phyloP scores from a whole-genome alignment of 1,139 yeast genomes.

The Pichiaceae sp. region DNA sequence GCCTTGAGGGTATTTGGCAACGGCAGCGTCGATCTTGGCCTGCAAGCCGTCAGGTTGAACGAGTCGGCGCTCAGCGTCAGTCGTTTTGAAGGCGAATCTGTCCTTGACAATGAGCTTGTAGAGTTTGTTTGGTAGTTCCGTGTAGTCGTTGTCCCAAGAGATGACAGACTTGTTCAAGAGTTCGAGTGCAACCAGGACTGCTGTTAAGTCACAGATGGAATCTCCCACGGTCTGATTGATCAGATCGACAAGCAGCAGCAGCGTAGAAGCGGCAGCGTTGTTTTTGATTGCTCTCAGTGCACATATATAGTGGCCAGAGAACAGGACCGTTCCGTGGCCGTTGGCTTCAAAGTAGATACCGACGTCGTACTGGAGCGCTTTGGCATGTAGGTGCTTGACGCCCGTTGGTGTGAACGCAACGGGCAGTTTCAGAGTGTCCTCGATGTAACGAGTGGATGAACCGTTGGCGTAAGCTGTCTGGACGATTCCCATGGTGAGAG shows the following conservation, averaged over 20 bases:
- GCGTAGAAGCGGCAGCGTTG: conserved; percentile 22
- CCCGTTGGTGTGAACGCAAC: conserved; percentile 93
- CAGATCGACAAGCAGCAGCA: conserved; percentile 31
- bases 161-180: conserved; percentile 35
- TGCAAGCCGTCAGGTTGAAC: conserved; percentile 76
- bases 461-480: conserved; percentile 99
- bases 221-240: conserved; percentile 98
- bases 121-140: conserved; percentile 80
- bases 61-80: conserved; percentile 83
- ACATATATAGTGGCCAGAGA: conserved; percentile 48
- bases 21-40: conserved; percentile 56
- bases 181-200: conserved; percentile 59
- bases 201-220: conserved; percentile 82
- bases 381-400: conserved; percentile 88
- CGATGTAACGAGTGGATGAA: conserved; percentile 68
- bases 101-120: conserved; percentile 79
- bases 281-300: conserved; percentile 19
- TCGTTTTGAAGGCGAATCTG: conserved; percentile 69
- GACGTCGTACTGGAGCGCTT: conserved; percentile 73
- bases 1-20: conserved; percentile 50
- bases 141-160: conserved; percentile 71
- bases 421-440: conserved; percentile 57
- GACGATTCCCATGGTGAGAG: conserved; percentile 62
- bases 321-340: conserved; percentile 97
- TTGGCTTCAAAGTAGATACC: conserved; percentile 97